Percentiles rank a stretch among this genome's conserved stretches.
These are phyloP conservation scores for Inga laurina DNA, from an alignment of 306 rosid genomes.

Conservation along the genomic window DNA sequence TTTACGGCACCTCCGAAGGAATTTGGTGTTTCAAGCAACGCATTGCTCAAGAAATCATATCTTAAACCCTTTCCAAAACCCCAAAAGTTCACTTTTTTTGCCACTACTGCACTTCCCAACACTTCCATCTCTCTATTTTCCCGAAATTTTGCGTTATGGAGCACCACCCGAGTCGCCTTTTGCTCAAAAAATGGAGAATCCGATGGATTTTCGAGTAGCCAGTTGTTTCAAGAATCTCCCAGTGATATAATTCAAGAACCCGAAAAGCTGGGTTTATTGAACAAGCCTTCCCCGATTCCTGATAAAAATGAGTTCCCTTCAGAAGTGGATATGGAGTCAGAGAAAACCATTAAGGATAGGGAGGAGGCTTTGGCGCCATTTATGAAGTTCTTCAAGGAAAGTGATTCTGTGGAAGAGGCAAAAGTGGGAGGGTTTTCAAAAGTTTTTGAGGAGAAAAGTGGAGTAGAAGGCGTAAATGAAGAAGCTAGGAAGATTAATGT, in stretches of 20 bases:
- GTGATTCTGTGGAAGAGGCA: conserved; percentile 45
- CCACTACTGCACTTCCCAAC: conserved; percentile 16
- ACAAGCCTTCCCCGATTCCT: conserved; percentile 71
- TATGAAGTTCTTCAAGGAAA: conserved; percentile 74
- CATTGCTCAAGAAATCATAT: conserved; percentile 28
- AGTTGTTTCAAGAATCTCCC: conserved; percentile 37
- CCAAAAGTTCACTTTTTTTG: conserved; percentile 30
- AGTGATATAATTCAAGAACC: conserved; percentile 48
- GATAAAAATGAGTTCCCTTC: conserved; percentile 40
- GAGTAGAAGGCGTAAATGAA: conserved; percentile 35
- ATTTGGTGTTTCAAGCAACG: conserved; percentile 25
- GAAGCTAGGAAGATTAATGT: conserved; percentile 54
- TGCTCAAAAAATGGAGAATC: conserved; percentile 60
- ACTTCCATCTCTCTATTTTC: conserved; percentile 33
- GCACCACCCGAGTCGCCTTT: conserved; percentile 45
- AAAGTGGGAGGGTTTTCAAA: conserved; percentile 39
- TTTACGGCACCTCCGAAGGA: conserved; percentile 22
- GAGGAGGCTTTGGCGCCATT: conserved; percentile 87
- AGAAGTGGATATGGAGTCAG: conserved; percentile 46
- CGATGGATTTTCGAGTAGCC: conserved; percentile 61
- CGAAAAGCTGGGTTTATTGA: conserved; percentile 66
- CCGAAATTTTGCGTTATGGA: conserved; percentile 43
- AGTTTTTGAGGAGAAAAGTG: conserved; percentile 47
- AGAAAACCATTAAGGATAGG: conserved; percentile 42
- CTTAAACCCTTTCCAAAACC: conserved; percentile 22